phyloP scores from a whole-genome alignment of 306 rosid species.

The Argentina anserina region DNA sequence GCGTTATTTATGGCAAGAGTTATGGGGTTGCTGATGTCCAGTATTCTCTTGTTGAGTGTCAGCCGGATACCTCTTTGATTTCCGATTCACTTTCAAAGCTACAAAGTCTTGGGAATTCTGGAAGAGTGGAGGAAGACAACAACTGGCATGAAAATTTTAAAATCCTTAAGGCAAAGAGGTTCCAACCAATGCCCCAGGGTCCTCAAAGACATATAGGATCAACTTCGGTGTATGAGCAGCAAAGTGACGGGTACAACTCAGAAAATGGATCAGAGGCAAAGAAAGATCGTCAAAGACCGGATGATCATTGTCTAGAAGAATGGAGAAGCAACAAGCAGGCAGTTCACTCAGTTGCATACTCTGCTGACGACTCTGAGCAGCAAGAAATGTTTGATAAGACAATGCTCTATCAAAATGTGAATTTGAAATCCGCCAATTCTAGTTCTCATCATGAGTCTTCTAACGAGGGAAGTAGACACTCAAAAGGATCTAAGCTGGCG shows the following conservation, averaged over 20 bases:
- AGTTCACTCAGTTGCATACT: conserved; percentile 13
- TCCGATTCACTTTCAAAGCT: too few species aligned
- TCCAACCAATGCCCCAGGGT: background rate
- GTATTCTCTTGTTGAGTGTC: conserved; percentile 28
- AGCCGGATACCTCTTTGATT: too few species aligned
- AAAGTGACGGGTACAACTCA: background rate
- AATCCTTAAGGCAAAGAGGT: conserved; percentile 6
- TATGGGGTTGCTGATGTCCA: conserved; percentile 11
- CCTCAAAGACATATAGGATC: background rate
- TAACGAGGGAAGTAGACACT: conserved; percentile 1
- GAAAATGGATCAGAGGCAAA: conserved; percentile 19
- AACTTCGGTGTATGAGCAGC: background rate
- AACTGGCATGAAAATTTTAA: conserved; percentile 16
- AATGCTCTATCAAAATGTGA: conserved; percentile 19
- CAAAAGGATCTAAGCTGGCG: too few species aligned
- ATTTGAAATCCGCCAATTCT: background rate
- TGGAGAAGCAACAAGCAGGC: too few species aligned
- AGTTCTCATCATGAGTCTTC: background rate
- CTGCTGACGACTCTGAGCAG: conserved; percentile 21
- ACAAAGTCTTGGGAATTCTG: background rate
- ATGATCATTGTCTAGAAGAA: too few species aligned
- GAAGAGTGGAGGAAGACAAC: conserved; percentile 11
- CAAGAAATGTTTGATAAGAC: conserved; percentile 34
- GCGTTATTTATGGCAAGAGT: conserved; percentile 23
- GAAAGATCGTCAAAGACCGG: conserved; percentile 23